phyloP scores from a whole-genome alignment of 345 rosid species.

The Eutrema japonicum region DNA sequence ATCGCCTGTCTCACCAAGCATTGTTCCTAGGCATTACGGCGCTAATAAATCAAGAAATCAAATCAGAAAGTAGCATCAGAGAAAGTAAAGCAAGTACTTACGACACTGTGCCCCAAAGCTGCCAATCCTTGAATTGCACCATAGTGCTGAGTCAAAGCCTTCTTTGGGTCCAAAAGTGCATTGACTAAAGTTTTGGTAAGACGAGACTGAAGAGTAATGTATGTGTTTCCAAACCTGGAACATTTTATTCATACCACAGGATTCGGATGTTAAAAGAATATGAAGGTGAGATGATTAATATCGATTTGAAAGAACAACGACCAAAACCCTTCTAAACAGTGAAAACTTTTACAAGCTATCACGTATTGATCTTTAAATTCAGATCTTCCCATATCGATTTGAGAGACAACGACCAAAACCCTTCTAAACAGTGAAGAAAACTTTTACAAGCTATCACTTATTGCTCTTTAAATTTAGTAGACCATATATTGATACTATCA shows the following conservation, averaged over 20 bases:
- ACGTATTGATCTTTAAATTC: conserved; percentile 11
- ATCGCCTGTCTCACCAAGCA: not conserved
- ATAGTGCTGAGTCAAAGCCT: conserved; percentile 87
- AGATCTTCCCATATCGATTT: not conserved
- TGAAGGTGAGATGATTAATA: not conserved
- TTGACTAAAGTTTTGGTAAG: conserved; percentile 86
- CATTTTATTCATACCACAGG: conserved; percentile 24
- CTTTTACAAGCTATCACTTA: conserved; percentile 8
- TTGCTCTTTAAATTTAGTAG: conserved; percentile 8
- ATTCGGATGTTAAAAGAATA: conserved; percentile 20
- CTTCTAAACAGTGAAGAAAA: not conserved
- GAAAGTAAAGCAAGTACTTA: conserved; percentile 49
- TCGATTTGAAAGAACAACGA: conserved; percentile 1
- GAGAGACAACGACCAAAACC: conserved; percentile 1
- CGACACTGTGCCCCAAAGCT: conserved; percentile 89
- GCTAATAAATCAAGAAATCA: not conserved
- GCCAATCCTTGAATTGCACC: conserved; percentile 97
- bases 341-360: not conserved
- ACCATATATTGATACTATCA: conserved; percentile 16
- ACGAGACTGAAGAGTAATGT: conserved; percentile 84
- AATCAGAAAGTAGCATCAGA: conserved; percentile 4
- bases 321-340: conserved; percentile 6
- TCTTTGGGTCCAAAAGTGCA: conserved; percentile 87
- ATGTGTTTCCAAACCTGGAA: conserved; percentile 81
- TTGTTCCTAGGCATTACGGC: not conserved